Percentiles rank a stretch among this genome's conserved stretches.
phyloP scores from a whole-genome alignment of 225 moss, liverwort and hornwort genomes.

The Ulota crispa region DNA sequence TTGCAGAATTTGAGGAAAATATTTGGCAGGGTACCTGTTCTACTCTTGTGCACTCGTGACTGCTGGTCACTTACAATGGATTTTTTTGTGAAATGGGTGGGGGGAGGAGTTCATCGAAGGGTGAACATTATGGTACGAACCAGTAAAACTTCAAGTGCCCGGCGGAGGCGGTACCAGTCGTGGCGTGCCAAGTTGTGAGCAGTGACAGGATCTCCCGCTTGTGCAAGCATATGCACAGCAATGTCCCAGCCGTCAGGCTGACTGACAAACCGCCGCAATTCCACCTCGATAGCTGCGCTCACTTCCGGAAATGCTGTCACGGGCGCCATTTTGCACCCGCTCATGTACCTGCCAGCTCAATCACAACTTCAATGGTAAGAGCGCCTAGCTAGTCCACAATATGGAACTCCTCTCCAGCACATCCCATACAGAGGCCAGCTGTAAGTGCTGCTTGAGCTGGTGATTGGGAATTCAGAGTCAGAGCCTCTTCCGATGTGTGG shows the following conservation, averaged over 20 bases:
- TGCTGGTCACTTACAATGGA: not conserved
- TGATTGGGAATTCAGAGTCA: not conserved
- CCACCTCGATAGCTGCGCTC: slow-evolving; percentile 50
- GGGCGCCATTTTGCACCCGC: slow-evolving; percentile 44
- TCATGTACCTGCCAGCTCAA: slow-evolving; percentile 57
- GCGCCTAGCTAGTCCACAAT: not conserved
- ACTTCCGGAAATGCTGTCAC: slow-evolving; percentile 45
- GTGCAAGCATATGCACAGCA: slow-evolving; percentile 63
- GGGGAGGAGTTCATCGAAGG: no score
- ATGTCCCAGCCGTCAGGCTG: slow-evolving; percentile 72
- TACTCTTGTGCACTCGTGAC: not conserved
- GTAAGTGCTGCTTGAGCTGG: not conserved
- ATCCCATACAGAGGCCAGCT: not conserved
- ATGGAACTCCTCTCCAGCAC: not conserved
- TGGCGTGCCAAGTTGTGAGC: slow-evolving; percentile 56
- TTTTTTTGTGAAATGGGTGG: not conserved
- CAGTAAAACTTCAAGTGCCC: slow-evolving; percentile 70
- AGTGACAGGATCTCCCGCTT: slow-evolving; percentile 71
- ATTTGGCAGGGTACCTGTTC: not conserved
- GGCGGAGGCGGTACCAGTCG: slow-evolving; percentile 80
- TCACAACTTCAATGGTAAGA: not conserved
- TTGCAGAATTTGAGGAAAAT: not conserved
- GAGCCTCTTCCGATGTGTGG: not conserved
- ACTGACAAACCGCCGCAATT: slow-evolving; percentile 43
- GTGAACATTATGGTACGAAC: slow-evolving; percentile 27